Evolutionary conservation across 495 filamentous ascomycete species (phyloP).

Genomic region (Xylaria telfairii): DNA sequence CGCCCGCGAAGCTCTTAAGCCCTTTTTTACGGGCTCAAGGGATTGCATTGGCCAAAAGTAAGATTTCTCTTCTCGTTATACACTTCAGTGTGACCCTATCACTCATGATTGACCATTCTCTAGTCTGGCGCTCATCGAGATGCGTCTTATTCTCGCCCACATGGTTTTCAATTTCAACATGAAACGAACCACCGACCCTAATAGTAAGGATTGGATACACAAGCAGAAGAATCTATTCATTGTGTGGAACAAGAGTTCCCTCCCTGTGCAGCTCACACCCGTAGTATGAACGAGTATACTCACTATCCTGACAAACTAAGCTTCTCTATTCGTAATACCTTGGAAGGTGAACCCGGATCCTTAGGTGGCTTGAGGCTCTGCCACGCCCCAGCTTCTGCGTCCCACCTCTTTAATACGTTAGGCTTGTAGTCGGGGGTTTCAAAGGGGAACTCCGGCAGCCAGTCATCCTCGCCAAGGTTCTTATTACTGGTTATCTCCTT

Average conservation of each 20-base stretch:
- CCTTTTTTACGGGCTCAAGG: constrained; percentile 29
- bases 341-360: background rate
- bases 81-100: background rate
- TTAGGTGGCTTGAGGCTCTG: background rate
- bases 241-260: constrained; percentile 35
- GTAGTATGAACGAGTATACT: constrained; percentile 13
- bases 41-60: constrained; percentile 32
- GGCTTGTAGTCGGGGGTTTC: background rate
- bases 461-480: background rate
- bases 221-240: constrained; percentile 31
- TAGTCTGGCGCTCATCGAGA: constrained; percentile 27
- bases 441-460: background rate
- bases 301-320: background rate
- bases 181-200: constrained; percentile 13
- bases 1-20: constrained; percentile 25
- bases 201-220: constrained; percentile 23
- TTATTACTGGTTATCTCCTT: background rate
- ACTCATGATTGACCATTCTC: background rate
- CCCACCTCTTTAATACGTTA: background rate
- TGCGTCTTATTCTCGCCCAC: constrained; percentile 28
- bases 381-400: background rate
- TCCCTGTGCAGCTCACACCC: constrained; percentile 36
- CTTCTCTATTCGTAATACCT: background rate
- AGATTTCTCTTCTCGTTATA: background rate
- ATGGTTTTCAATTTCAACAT: constrained; percentile 29